A percentile compares a stretch with the other conserved stretches of the same genome.
Evolutionary conservation across 2,329 filamentous ascomycete species (phyloP).

Genomic region (Didymella exigua): DNA sequence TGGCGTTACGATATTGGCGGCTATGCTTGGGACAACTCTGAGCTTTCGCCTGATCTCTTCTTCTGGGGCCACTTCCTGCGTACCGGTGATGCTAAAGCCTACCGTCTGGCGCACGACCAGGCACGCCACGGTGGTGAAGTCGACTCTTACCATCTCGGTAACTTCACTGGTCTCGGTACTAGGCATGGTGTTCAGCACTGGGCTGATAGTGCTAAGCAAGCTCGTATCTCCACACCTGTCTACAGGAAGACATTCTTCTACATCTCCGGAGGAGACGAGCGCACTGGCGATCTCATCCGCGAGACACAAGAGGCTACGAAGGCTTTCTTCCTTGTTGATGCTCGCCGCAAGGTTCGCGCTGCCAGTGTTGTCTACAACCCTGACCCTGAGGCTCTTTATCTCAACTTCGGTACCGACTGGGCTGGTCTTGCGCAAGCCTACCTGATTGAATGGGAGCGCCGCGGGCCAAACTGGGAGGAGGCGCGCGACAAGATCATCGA

Average conservation of each 20-base stretch:
- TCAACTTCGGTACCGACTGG: conserved; percentile 66
- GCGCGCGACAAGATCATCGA: conserved; percentile 57
- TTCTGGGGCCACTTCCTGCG: conserved; percentile 68
- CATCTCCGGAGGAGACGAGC: conserved; percentile 61
- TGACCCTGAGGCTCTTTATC: conserved; percentile 51
- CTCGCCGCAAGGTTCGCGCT: conserved; percentile 63
- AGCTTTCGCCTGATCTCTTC: conserved; percentile 66
- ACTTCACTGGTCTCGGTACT: conserved; percentile 65
- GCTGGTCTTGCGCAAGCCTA: conserved; percentile 62
- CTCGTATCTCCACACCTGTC: conserved; percentile 63
- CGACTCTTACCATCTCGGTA: conserved; percentile 65
- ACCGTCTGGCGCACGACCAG: conserved; percentile 63
- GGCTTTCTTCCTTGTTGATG: conserved; percentile 61
- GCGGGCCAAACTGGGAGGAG: conserved; percentile 60
- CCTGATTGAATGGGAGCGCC: conserved; percentile 66
- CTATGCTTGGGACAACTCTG: conserved; percentile 69
- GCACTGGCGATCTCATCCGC: conserved; percentile 60
- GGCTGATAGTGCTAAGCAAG: conserved; percentile 66
- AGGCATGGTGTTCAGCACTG: conserved; percentile 68
- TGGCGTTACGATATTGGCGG: conserved; percentile 70
- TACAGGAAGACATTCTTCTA: conserved; percentile 65
- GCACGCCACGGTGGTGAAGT: conserved; percentile 66
- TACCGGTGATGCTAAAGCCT: conserved; percentile 63
- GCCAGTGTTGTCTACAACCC: conserved; percentile 57
- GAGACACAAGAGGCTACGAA: conserved; percentile 60